These are phyloP conservation scores for Botryosphaeria dothidea DNA, from an alignment of 2,329 filamentous ascomycete species.

Conservation along the genomic window DNA sequence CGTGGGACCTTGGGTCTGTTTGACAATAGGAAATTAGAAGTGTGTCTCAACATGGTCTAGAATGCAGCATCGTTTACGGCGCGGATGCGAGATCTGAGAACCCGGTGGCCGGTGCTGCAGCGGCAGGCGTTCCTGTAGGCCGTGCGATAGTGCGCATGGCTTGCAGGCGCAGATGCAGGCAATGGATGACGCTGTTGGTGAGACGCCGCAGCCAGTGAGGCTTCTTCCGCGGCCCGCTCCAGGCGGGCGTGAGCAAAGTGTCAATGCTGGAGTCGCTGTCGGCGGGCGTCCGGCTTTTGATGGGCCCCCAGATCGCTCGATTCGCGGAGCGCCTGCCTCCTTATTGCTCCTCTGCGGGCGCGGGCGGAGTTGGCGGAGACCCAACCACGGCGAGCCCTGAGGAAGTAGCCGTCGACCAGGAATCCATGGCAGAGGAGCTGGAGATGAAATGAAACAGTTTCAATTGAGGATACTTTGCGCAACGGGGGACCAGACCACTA, in stretches of 20 bases:
- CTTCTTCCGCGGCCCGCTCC: not conserved
- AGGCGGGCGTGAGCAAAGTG: not conserved
- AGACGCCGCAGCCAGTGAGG: constrained; percentile 4
- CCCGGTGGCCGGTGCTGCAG: constrained; percentile 17
- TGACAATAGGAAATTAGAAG: constrained; percentile 16
- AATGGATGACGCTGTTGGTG: constrained; percentile 9
- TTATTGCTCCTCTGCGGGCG: not conserved
- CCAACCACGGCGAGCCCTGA: not conserved
- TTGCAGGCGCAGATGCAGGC: constrained; percentile 1
- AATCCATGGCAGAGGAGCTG: constrained; percentile 15
- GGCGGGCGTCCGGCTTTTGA: not conserved
- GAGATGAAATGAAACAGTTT: constrained; percentile 20
- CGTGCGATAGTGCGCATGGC: constrained; percentile 2
- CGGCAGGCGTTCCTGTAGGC: constrained; percentile 19
- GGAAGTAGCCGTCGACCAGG: constrained; percentile 3
- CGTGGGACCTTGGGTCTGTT: constrained; percentile 1
- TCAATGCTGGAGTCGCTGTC: not conserved
- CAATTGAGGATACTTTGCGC: constrained; percentile 20
- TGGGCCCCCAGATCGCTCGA: not conserved
- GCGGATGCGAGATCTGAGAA: constrained; percentile 19
- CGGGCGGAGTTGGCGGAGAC: not conserved
- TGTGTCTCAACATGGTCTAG: constrained; percentile 18
- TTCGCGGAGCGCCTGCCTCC: not conserved
- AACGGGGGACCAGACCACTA: constrained; percentile 16
- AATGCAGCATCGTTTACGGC: constrained; percentile 14